phyloP scores from a whole-genome alignment of 1,284 basidiomycete genomes.

The Cystobasidium sp. region DNA sequence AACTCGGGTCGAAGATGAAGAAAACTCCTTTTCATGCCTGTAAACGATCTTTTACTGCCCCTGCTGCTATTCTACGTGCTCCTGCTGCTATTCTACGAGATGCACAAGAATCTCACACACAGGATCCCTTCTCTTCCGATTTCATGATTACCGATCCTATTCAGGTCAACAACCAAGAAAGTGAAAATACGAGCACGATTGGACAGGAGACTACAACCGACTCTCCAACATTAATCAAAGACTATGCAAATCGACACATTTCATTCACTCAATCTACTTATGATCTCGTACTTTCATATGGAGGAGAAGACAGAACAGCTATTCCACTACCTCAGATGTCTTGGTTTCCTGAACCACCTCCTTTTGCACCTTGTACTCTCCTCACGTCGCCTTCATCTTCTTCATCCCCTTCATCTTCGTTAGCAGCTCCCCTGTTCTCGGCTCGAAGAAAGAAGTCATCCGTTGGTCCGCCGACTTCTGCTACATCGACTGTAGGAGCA shows the following conservation, averaged over 20 bases:
- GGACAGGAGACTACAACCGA: background rate
- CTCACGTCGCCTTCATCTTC: background rate
- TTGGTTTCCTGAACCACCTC: conserved; percentile 12
- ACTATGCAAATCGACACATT: conserved; percentile 4
- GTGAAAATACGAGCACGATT: background rate
- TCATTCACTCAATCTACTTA: conserved; percentile 1
- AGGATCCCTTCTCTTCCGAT: background rate
- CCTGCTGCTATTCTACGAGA: background rate
- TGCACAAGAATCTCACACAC: background rate
- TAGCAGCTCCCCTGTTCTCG: no score
- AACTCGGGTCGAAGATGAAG: no score
- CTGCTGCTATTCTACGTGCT: background rate
- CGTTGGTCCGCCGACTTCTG: no score
- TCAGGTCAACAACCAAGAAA: background rate
- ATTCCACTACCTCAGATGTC: conserved; percentile 19
- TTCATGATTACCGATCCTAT: background rate
- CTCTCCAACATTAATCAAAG: background rate
- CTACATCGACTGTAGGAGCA: no score
- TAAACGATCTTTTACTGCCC: conserved; percentile 4
- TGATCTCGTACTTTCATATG: background rate
- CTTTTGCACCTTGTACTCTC: no score
- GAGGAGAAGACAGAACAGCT: background rate
- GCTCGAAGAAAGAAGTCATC: no score
- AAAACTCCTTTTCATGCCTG: background rate
- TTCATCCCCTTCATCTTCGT: no score